Evolutionary conservation across 257 asterid genomes (phyloP).

Genomic region (Mentha longifolia): DNA sequence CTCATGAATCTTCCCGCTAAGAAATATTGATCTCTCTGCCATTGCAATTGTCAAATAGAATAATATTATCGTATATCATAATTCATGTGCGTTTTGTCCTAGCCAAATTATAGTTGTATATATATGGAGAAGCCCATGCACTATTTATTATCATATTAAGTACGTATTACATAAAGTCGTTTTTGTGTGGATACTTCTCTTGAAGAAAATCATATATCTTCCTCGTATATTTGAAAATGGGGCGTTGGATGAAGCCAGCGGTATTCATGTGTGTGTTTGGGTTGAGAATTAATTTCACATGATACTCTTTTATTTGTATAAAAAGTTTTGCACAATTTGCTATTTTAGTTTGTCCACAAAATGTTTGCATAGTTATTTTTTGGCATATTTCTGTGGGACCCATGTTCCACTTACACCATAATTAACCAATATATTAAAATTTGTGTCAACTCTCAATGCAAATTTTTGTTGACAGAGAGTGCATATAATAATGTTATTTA

Average conservation of each 20-base stretch:
- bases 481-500: too few species aligned
- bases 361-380: too few species aligned
- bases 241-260: conserved; percentile 91
- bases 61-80: background rate
- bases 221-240: conserved; percentile 43
- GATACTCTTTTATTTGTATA: too few species aligned
- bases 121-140: conserved; percentile 16
- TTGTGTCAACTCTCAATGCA: too few species aligned
- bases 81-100: background rate
- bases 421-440: too few species aligned
- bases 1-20: background rate
- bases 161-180: background rate
- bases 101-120: conserved; percentile 32
- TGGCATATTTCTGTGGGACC: too few species aligned
- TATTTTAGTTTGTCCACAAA: too few species aligned
- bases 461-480: too few species aligned
- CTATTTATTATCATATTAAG: background rate
- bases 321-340: too few species aligned
- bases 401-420: too few species aligned
- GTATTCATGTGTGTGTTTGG: conserved; percentile 29
- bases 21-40: conserved; percentile 3
- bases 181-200: background rate
- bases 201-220: background rate
- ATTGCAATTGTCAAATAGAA: conserved; percentile 30
- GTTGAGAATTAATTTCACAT: too few species aligned